These are phyloP conservation scores for Grifola frondosa DNA, from an alignment of 1,284 basidiomycete genomes.

Conservation along the genomic window DNA sequence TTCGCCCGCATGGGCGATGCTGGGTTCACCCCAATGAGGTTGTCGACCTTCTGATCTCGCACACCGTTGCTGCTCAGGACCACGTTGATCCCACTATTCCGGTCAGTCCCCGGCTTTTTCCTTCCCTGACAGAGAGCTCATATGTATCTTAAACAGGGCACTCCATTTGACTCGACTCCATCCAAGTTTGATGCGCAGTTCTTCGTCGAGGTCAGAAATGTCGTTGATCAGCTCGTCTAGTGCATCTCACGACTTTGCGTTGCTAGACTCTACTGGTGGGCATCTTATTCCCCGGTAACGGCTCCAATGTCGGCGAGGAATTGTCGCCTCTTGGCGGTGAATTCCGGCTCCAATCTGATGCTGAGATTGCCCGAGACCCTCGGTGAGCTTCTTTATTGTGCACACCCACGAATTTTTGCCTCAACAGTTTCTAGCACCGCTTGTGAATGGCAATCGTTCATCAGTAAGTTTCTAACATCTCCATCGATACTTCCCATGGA, in stretches of 20 bases:
- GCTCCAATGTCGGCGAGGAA: conserved; percentile 35
- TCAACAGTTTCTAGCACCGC: conserved; percentile 29
- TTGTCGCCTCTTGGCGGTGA: conserved; percentile 37
- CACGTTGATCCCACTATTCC: conserved; percentile 35
- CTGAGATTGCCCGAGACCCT: conserved; percentile 36
- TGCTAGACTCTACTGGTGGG: conserved; percentile 33
- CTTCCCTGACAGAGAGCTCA: neutral
- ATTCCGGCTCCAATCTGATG: conserved; percentile 42
- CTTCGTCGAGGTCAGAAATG: conserved; percentile 39
- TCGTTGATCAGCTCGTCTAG: neutral
- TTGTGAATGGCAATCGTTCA: conserved; percentile 35
- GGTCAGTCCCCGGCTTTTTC: neutral
- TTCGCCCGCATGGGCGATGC: conserved; percentile 39
- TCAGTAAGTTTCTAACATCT: conserved; percentile 31
- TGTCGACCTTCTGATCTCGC: conserved; percentile 38
- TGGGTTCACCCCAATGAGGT: conserved; percentile 39
- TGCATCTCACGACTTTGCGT: no score
- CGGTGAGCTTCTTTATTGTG: conserved; percentile 36
- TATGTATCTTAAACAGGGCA: conserved; percentile 18
- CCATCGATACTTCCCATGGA: conserved; percentile 22
- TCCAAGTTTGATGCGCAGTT: conserved; percentile 39
- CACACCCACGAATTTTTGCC: no score
- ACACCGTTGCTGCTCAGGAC: conserved; percentile 40
- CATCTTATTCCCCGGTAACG: conserved; percentile 35
- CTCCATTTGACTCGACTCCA: conserved; percentile 43